Evolutionary conservation across 495 filamentous ascomycete genomes (phyloP), one percentile per base, ranked within the genome.

Genomic region (Penicillium tannophilum): DNA sequence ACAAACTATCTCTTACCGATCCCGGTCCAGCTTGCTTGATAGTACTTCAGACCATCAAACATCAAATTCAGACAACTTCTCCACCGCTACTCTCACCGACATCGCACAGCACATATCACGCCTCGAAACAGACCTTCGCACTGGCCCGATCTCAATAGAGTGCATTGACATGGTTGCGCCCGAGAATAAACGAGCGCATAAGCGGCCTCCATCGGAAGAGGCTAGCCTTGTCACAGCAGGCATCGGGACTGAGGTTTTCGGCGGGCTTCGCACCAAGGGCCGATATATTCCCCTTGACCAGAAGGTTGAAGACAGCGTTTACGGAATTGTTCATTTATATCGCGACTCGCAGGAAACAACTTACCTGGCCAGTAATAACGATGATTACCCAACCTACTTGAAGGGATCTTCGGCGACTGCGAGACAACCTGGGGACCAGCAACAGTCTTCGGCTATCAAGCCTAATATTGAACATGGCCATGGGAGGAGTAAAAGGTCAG

Each of bases 241-340:
- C 19, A 82, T 83, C 44, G 76, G 75, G 17, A 80, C 76, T 3
- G 79, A 79, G 43, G 78, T 79, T 52, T 72, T 82, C 6, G 79
- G 81, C 8, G 85, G 84, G 31, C 70, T 83, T 7, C 83, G 85
- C 55, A 87, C 91, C 0, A 96, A 91, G 73, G 94, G 90, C 41
- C 82, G 82, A 60, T 96, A 88, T 64, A 76, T 92, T 23, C 88
- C 90, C 3, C 76, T 92, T 0, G 87, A 90, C 60, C 80, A 84
- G 26, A 87, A 90, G 71, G 84, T 88, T 59, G 89, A 90, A 17
- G 90, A 97, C 58, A 81, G 93, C 30, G 89, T 93, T 11, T 97
- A 90, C 87, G 94, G 94, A 1, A 86, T 98, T 24, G 92, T 98
- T 16, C 94, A 97, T 73, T 77, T 98, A 6, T 98, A 97, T 63